Base-by-base conservation (phyloP, 73 alveolate species). In the Paramecium caudatum region DNA sequence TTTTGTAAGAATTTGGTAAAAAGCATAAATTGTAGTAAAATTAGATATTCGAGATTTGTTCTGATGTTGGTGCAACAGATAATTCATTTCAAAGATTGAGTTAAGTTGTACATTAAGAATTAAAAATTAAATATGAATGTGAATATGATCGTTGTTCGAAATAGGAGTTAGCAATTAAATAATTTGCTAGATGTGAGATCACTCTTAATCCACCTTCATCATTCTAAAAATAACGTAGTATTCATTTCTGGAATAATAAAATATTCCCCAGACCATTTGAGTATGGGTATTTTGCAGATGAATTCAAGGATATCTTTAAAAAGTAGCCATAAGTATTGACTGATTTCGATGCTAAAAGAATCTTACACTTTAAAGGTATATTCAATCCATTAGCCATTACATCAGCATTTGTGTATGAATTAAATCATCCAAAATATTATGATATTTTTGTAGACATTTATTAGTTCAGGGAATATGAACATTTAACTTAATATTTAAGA, bases 211-310 rank as follows among this genome's bases (percentile, higher is more conserved):
- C 88, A 41, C 88, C 88, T 21, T 7, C 88, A 6, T 27, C 62
- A 10, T 45, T 74, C 5, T 4, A 1, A 16, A 37, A 39, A 10
- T 16, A 30, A 13, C 16, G 1, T 19, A 41, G 55, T 19, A 45
- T 74, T 74, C 43, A 45, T 43, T 30, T 7, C 17, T 74, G 88
- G 88, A 5, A 39, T 41, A 30, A 30, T 21, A 39, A 30, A 21
- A n/a, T 5, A 74, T 74, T 74, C 46, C 88, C 88, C 10, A 13
- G 65, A 4, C 88, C 88, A 41, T 74, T 36, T 37, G 88, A 74
- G 4, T 74, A 74, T 43, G 88, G 88, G n/a, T 74, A 74, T 15
- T 74, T 37, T 43, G 32, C 32, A 1, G 5, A 32, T 4, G 88
- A 74, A 43, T 74, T 16, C 13, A 39, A 30, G 8, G 88, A 74